phyloP scores from a whole-genome alignment of 352 stramenopile species.

The Phytophthora palmivora region DNA sequence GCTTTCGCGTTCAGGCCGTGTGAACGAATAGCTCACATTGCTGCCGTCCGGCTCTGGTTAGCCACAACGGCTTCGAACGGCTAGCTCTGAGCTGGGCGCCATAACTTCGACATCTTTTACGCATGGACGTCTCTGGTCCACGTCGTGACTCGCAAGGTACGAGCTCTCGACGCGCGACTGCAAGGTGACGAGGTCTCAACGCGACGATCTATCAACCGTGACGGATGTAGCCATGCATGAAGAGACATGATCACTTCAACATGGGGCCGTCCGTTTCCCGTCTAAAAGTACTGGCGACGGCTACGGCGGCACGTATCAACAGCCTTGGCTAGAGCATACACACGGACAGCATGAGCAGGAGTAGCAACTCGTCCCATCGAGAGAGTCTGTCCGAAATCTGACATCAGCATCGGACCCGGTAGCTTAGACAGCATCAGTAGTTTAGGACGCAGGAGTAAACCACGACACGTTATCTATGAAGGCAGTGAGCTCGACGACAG shows the following conservation, averaged over 20 bases:
- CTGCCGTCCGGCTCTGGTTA: constrained; percentile 6
- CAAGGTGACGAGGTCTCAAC: constrained; percentile 8
- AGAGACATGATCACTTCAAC: constrained; percentile 20
- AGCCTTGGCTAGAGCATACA: neutral
- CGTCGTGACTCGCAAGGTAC: neutral
- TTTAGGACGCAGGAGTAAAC: constrained; percentile 21
- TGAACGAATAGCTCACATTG: neutral
- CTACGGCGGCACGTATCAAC: neutral
- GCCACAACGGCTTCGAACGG: constrained; percentile 11
- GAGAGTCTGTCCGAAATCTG: constrained; percentile 30
- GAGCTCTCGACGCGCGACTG: constrained; percentile 24
- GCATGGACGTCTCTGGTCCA: neutral
- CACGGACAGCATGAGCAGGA: constrained; percentile 13
- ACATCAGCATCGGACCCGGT: constrained; percentile 33
- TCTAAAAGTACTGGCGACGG: constrained; percentile 14
- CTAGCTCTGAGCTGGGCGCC: constrained; percentile 10
- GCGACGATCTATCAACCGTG: too few species aligned
- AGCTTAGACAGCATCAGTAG: constrained; percentile 30
- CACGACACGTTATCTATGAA: constrained; percentile 35
- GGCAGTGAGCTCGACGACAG: constrained; percentile 37
- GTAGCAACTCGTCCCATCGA: constrained; percentile 15
- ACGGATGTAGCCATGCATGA: constrained; percentile 29
- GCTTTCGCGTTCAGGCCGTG: neutral
- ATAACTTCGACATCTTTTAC: neutral
- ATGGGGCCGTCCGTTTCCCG: constrained; percentile 18